Percentiles rank a stretch among this genome's conserved stretches.
Evolutionary conservation across 805 yeast species (phyloP).

Genomic region (Danielia reshetovae): DNA sequence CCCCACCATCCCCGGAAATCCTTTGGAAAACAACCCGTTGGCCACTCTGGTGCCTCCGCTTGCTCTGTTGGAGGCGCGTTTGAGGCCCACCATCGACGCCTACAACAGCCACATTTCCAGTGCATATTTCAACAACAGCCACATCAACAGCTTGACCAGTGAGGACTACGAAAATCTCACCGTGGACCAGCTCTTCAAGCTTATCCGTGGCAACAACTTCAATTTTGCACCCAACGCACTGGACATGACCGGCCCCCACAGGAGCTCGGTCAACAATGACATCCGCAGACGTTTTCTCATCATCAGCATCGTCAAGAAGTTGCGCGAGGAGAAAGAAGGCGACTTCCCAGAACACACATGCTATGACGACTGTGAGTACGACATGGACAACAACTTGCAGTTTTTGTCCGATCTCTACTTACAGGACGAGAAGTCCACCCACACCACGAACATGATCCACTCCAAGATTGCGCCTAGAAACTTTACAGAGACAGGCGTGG

Average conservation of each 20-base stretch:
- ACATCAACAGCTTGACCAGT: constrained; percentile 24
- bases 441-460: constrained; percentile 23
- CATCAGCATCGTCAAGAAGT: constrained; percentile 32
- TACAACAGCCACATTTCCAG: neutral
- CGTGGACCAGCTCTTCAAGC: constrained; percentile 35
- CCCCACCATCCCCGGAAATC: too few species aligned
- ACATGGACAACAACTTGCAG: constrained; percentile 40
- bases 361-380: constrained; percentile 30
- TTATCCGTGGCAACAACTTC: constrained; percentile 26
- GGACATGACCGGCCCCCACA: constrained; percentile 3
- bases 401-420: constrained; percentile 38
- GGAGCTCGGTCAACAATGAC: constrained; percentile 23
- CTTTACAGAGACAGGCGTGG: constrained; percentile 56
- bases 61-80: neutral
- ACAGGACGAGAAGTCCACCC: constrained; percentile 28
- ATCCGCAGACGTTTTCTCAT: constrained; percentile 34
- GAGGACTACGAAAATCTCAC: constrained; percentile 39
- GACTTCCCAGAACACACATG: constrained; percentile 32
- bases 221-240: constrained; percentile 1
- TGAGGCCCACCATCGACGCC: neutral
- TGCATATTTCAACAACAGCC: constrained; percentile 1
- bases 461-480: constrained; percentile 32
- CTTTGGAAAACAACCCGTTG: too few species aligned
- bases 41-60: too few species aligned
- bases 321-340: constrained; percentile 33